Base-by-base conservation (phyloP, 2,329 filamentous ascomycete species). In the Biscogniauxia sp. region DNA sequence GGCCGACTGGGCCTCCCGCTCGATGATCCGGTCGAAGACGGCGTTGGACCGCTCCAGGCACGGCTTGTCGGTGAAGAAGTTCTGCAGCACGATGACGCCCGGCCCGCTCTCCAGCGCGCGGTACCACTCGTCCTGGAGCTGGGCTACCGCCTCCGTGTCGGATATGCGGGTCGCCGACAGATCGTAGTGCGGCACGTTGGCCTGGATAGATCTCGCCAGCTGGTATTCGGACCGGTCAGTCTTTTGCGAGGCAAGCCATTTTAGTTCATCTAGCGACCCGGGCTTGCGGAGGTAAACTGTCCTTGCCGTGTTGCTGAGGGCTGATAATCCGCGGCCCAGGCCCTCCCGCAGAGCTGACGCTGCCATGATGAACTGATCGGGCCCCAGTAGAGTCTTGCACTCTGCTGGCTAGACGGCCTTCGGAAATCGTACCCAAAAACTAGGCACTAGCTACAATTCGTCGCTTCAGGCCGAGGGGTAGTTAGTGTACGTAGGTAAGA, bases 101-200 rank as follows among this genome's bases (percentile, higher is more conserved):
- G 86, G 84, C 0, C 86, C 86, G 1, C 77, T 74, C 58, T 80
- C 76, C 2, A 88, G 79, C 58, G 84, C 78, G 61, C 84, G 77
- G 66, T 87, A 81, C 80, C 84, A 85, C 75, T 88, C 86, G 64
- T 87, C 80, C 70, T 87, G 84, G 1, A 88, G 78, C 3, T 71
- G 67, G 17, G 73, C 63, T 2, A 59, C 56, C 13, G 37, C 17
- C 5, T 45, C 56, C 19, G 52, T 9, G 51, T 62, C 50, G n/a
- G 58, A 57, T 26, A 74, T 68, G n/a, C 71, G 67, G 1, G 64
- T 52, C 6, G 66, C 13, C 25, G 75, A 70, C 0, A 74, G 60
- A 2, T 74, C 67, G 37, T 66, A 66, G 26, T 64, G 58, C 8
- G 64, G 64, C 15, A 66, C 51, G 49, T 62, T 64, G 7, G 62